Evolutionary conservation across 2,329 filamentous ascomycete species (phyloP).

Genomic region (Plenodomus tracheiphilus): DNA sequence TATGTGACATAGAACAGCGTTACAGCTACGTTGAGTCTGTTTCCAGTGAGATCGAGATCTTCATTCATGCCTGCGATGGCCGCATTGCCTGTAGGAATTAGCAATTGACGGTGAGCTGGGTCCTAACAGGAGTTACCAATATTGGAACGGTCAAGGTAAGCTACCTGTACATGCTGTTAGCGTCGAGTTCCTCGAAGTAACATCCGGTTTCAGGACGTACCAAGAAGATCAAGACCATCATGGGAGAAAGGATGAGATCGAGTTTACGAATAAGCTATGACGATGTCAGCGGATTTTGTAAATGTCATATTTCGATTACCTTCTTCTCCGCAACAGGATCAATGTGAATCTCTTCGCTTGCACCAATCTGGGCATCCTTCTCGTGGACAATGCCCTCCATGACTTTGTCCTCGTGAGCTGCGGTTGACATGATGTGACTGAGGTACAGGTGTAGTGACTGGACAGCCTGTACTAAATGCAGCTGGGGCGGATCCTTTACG

Average conservation of each 20-base stretch:
- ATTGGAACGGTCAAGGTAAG: slow-evolving; percentile 52
- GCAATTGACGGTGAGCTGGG: slow-evolving; percentile 2
- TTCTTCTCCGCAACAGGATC: slow-evolving; percentile 49
- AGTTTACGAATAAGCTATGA: slow-evolving; percentile 52
- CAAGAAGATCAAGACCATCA: slow-evolving; percentile 60
- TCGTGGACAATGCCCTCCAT: slow-evolving; percentile 11
- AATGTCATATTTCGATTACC: too few species aligned
- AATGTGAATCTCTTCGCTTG: slow-evolving; percentile 26
- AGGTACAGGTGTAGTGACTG: too few species aligned
- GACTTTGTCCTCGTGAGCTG: slow-evolving; percentile 8
- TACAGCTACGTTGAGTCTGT: slow-evolving; percentile 53
- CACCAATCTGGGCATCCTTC: slow-evolving; percentile 9
- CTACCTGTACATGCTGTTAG: not conserved
- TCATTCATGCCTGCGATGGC: slow-evolving; percentile 19
- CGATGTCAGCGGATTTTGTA: not conserved
- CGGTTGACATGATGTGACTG: slow-evolving; percentile 5
- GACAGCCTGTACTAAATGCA: not conserved
- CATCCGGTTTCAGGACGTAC: slow-evolving; percentile 20
- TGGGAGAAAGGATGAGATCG: slow-evolving; percentile 51
- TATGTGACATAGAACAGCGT: slow-evolving; percentile 60
- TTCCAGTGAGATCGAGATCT: slow-evolving; percentile 23
- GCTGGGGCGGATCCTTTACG: not conserved
- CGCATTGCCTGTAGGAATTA: slow-evolving; percentile 47
- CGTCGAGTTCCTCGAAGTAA: not conserved
- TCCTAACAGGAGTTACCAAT: slow-evolving; percentile 44